These are phyloP conservation scores for Botrytis sinoallii DNA, from an alignment of 2,329 filamentous ascomycete genomes.

Conservation along the genomic window DNA sequence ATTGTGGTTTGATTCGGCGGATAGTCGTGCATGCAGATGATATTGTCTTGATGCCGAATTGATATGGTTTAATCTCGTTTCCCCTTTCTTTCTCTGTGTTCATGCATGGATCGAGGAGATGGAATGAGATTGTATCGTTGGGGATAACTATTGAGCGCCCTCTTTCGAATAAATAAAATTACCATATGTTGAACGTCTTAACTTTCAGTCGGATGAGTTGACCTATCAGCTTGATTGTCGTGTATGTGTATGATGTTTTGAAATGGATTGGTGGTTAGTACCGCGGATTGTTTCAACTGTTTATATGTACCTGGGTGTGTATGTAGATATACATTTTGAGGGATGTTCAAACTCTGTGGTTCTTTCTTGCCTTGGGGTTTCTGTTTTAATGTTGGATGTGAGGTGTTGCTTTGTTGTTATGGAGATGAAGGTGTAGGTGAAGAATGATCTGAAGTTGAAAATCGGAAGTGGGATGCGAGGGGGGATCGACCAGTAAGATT, in stretches of 20 bases:
- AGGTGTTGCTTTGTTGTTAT: background rate
- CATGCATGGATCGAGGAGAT: background rate
- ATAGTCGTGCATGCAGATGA: background rate
- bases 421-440: no score
- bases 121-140: background rate
- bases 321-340: background rate
- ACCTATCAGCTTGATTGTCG: background rate
- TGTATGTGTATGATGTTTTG: background rate
- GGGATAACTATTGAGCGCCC: background rate
- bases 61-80: no score
- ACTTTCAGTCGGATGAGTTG: no score
- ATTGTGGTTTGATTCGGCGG: background rate
- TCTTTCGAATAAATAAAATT: background rate
- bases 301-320: accelerated
- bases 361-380: background rate
- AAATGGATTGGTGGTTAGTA: background rate
- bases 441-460: no score
- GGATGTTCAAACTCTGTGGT: no score
- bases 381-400: background rate
- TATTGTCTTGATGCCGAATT: background rate
- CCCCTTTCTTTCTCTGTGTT: no score
- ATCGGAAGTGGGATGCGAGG: no score
- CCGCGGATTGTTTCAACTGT: background rate
- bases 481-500: no score
- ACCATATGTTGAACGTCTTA: background rate